These are phyloP conservation scores for Phytopythium vexans DNA, from an alignment of 352 stramenopile species.

Conservation along the genomic window DNA sequence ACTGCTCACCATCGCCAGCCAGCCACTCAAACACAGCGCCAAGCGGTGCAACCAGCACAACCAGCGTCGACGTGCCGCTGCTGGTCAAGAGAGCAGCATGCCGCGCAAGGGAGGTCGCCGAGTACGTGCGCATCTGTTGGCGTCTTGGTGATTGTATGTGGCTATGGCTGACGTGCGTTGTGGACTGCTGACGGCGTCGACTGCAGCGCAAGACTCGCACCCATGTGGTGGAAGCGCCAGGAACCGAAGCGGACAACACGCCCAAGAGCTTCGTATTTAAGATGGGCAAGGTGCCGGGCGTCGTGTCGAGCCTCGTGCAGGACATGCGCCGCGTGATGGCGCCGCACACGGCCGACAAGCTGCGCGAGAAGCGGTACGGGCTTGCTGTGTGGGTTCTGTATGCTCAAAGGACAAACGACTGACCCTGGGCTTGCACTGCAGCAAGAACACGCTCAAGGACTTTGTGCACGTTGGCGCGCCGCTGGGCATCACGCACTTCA, in stretches of 20 bases:
- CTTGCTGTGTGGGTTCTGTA: not conserved
- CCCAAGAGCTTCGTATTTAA: constrained; percentile 92
- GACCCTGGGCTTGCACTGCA: constrained; percentile 2
- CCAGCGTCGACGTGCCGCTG: too few species aligned
- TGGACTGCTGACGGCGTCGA: not conserved
- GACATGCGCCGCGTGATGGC: constrained; percentile 95
- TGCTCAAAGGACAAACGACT: not conserved
- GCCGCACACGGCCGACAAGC: constrained; percentile 92
- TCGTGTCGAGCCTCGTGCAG: constrained; percentile 86
- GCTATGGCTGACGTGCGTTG: constrained; percentile 6
- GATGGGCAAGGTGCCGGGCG: constrained; percentile 78
- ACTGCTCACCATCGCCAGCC: constrained; percentile 5
- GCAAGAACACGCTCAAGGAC: constrained; percentile 91
- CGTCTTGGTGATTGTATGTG: not conserved
- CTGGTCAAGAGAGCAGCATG: constrained; percentile 30
- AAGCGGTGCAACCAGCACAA: constrained; percentile 1
- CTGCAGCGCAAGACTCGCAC: constrained; percentile 80
- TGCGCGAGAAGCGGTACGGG: constrained; percentile 82
- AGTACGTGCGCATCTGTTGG: constrained; percentile 38
- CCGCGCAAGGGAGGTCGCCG: constrained; percentile 83
- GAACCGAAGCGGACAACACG: constrained; percentile 81
- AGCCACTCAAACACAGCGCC: constrained; percentile 1
- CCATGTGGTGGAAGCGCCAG: constrained; percentile 58
- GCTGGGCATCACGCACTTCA: constrained; percentile 96
- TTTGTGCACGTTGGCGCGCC: constrained; percentile 88